A percentile compares a stretch with the other conserved stretches of the same genome.
Conservation (phyloP, 1,139 yeast genomes). For the Zygosaccharomyces sapae region DNA sequence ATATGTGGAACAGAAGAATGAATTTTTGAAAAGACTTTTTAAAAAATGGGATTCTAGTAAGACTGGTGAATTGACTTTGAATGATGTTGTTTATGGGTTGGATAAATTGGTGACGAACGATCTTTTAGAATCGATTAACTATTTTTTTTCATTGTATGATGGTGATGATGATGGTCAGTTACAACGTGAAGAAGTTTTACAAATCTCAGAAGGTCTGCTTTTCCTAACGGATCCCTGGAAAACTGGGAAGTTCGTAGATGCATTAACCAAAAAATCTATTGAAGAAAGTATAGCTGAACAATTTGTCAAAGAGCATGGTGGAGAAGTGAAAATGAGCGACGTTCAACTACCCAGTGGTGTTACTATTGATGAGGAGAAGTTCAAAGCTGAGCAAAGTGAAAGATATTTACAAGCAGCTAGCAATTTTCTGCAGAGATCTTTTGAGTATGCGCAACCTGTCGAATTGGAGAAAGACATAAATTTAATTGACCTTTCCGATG, state of each 20-base stretch:
- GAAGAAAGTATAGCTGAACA: slow-evolving; percentile 64
- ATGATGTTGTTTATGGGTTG: slow-evolving; percentile 69
- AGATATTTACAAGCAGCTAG: slow-evolving; percentile 85
- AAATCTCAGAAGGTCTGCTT: slow-evolving; percentile 80
- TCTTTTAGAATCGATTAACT: slow-evolving; percentile 71
- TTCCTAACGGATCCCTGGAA: slow-evolving; percentile 82
- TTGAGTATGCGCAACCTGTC: slow-evolving; percentile 82
- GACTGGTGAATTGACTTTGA: slow-evolving; percentile 56
- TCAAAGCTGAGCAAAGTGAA: slow-evolving; percentile 69
- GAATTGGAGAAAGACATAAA: slow-evolving; percentile 42
- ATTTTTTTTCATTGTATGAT: slow-evolving; percentile 75
- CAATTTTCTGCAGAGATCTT: slow-evolving; percentile 78
- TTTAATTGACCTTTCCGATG: slow-evolving; percentile 42
- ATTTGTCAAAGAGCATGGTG: slow-evolving; percentile 39
- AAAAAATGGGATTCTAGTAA: slow-evolving; percentile 62
- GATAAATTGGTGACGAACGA: slow-evolving; percentile 68
- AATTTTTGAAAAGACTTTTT: slow-evolving; percentile 62
- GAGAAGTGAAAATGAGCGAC: slow-evolving; percentile 35
- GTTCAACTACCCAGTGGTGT: slow-evolving; percentile 56
- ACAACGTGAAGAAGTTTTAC: slow-evolving; percentile 73
- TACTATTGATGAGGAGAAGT: slow-evolving; percentile 55
- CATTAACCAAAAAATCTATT: slow-evolving; percentile 55
- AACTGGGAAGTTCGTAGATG: slow-evolving; percentile 59
- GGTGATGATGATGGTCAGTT: slow-evolving; percentile 56
- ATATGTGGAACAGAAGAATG: slow-evolving; percentile 32